Evolutionary conservation across 495 filamentous ascomycete genomes (phyloP).

Genomic region (Penicillium taxi): DNA sequence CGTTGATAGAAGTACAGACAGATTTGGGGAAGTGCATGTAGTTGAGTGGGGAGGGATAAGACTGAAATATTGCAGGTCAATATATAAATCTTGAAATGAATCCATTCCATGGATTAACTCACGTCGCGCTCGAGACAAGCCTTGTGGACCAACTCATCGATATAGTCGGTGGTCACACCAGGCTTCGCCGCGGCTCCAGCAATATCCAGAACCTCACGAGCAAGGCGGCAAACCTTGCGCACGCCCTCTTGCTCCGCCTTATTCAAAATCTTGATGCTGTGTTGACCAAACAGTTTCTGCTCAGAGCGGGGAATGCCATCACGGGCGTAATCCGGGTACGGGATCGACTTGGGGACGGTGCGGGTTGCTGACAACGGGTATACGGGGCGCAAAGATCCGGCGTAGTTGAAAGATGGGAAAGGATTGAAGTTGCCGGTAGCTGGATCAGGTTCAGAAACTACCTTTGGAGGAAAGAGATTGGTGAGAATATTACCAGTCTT

Average conservation of each 20-base stretch:
- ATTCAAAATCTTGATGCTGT: conserved; percentile 76
- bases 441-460: conserved; percentile 84
- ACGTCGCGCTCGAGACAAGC: conserved; percentile 91
- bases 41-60: conserved; percentile 93
- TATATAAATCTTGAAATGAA: too few species aligned
- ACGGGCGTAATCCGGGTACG: conserved; percentile 73
- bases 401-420: conserved; percentile 77
- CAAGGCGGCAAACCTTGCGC: conserved; percentile 85
- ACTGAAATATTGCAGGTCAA: conserved; percentile 45
- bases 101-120: conserved; percentile 11
- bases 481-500: conserved; percentile 74
- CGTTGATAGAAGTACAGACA: conserved; percentile 90
- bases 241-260: conserved; percentile 75
- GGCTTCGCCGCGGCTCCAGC: conserved; percentile 73
- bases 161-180: conserved; percentile 91
- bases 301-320: conserved; percentile 80
- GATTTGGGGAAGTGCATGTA: conserved; percentile 98
- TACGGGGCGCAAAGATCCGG: conserved; percentile 72
- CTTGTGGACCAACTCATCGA: conserved; percentile 93
- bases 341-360: conserved; percentile 70
- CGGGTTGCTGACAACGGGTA: conserved; percentile 78
- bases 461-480: conserved; percentile 61
- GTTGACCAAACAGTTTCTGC: conserved; percentile 56
- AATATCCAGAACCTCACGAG: conserved; percentile 88
- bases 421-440: conserved; percentile 82